Evolutionary conservation across 495 filamentous ascomycete genomes (phyloP).

Genomic region (Schizothecium vesticola): DNA sequence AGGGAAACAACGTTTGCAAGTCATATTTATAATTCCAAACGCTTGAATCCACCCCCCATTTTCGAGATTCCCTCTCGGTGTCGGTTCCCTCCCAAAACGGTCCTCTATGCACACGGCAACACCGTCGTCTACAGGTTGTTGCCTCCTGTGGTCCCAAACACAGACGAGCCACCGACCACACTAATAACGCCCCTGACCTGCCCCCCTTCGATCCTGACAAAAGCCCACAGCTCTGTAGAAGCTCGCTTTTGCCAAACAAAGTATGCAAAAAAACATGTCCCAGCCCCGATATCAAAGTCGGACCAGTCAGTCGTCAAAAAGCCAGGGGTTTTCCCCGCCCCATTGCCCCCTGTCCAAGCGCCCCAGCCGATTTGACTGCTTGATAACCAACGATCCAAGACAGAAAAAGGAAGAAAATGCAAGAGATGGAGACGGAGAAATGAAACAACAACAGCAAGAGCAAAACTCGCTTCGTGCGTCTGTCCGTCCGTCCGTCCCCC

Average conservation of each 20-base stretch:
- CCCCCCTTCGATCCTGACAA: background rate
- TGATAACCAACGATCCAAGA: background rate
- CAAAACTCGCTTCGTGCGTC: background rate
- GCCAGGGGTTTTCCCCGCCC: background rate
- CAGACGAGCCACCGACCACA: background rate
- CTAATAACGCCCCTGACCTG: background rate
- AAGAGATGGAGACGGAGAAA: background rate
- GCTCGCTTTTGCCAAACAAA: background rate
- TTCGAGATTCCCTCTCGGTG: background rate
- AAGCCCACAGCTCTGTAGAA: background rate
- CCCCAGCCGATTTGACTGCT: background rate
- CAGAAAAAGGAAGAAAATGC: background rate
- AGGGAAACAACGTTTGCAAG: background rate
- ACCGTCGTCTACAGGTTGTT: background rate
- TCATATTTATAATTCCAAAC: background rate
- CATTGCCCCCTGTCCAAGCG: background rate
- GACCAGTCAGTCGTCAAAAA: background rate
- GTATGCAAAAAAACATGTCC: background rate
- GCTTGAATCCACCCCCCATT: background rate
- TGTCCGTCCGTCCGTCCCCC: background rate
- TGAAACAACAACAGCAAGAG: background rate
- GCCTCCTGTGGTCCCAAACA: background rate
- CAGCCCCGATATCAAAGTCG: background rate
- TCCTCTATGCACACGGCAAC: background rate
- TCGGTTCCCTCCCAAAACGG: background rate